Evolutionary conservation across 805 yeast genomes (phyloP), one percentile per base, ranked within the genome.

Genomic region (Candida vaughaniae): DNA sequence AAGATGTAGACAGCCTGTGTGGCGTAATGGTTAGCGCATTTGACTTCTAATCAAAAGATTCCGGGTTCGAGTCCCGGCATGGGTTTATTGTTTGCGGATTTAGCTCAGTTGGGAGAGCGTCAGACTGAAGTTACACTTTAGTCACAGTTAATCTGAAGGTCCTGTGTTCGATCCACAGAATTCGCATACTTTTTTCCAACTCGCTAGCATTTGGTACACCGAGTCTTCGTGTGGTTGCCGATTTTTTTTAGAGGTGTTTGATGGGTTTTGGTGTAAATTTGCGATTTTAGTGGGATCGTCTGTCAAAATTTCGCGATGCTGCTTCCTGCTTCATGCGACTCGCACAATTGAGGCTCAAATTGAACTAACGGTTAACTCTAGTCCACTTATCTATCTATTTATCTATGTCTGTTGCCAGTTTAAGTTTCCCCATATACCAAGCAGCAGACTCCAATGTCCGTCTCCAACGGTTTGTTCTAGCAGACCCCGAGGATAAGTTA

Each of bases 131-230:
- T 45, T 16, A 42, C 43, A 49, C 49, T 54, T 52, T 55, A 49
- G 62, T 56, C 56, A 48, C 54, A 55, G 55, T 49, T 53, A 53
- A 78, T 78, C 84, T 78, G 83, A 73, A 80, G 85, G 85, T 79
- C 84, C 80, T 77, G 85, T 77, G 85, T 80, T 80, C 85, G 80
- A 79, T 77, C 85, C 85, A 76, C 85, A 77, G 74, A 73, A 71
- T 58, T 71, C 77, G 78, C 78, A 73, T 49, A 29, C 29, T 45
- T 50, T 58, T 54, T 51, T 49, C 34, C 28, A 16, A 26, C 25
- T 11, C 25, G 34, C n/a, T n/a, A n/a, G n/a, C n/a, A n/a, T 12
- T 20, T 29, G 12, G 14, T 23, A 18, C 14, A 18, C 22, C 6
- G n/a, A 16, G 22, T 22, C 10, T 26, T 16, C 23, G 20, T 16